Evolutionary conservation across 1,284 basidiomycete genomes (phyloP).

Genomic region (Ganoderma sp.): DNA sequence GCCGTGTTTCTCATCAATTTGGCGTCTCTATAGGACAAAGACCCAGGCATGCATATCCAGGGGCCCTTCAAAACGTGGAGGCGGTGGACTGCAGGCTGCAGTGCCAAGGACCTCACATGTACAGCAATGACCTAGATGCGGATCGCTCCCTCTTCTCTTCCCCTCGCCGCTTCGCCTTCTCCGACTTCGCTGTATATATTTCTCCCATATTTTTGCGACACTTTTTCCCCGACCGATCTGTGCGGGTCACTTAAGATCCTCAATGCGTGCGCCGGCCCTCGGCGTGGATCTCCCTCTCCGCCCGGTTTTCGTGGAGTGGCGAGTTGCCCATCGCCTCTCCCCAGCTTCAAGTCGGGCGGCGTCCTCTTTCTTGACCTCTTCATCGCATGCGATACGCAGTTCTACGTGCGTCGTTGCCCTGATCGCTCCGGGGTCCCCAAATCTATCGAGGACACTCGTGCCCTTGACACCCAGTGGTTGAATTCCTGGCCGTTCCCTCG

Average conservation of each 20-base stretch:
- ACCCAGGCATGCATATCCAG: background rate
- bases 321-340: background rate
- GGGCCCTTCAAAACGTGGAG: background rate
- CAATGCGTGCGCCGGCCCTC: background rate
- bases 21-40: background rate
- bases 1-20: background rate
- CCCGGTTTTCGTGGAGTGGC: background rate
- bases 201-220: background rate
- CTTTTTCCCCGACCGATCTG: background rate
- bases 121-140: background rate
- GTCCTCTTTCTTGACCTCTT: background rate
- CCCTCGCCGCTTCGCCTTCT: background rate
- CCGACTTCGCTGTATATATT: background rate
- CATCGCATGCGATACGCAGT: background rate
- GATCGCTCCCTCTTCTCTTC: background rate
- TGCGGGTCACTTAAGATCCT: background rate
- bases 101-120: background rate
- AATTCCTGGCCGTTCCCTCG: background rate
- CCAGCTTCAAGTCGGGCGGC: background rate
- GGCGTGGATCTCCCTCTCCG: background rate
- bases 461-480: background rate
- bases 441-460: background rate
- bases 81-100: no score
- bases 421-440: background rate
- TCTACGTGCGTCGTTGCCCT: background rate